These are phyloP conservation scores for Zychaea mexicana DNA, from an alignment of 371 early-diverging fungal species.

Conservation along the genomic window DNA sequence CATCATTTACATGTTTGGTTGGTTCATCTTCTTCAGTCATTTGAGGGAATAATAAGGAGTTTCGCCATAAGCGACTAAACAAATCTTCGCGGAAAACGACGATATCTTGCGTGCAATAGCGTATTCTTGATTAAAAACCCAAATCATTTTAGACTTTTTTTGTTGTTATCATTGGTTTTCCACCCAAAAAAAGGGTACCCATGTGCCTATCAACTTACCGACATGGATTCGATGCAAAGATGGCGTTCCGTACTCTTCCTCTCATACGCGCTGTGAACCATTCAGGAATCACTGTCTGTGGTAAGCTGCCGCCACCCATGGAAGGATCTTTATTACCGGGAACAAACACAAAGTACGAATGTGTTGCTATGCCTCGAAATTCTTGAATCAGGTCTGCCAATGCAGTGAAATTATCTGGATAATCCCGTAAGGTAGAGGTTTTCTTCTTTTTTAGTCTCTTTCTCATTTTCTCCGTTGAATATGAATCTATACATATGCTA, in stretches of 20 bases:
- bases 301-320: conserved; percentile 71
- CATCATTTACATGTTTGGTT: conserved; percentile 57
- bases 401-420: conserved; percentile 62
- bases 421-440: neutral
- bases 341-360: conserved; percentile 82
- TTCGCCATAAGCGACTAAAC: conserved; percentile 73
- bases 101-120: conserved; percentile 85
- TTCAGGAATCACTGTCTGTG: conserved; percentile 77
- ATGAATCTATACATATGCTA: neutral
- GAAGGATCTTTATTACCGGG: conserved; percentile 87
- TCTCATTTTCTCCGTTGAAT: too few species aligned
- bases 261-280: conserved; percentile 63
- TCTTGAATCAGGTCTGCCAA: conserved; percentile 78
- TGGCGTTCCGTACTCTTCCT: conserved; percentile 56
- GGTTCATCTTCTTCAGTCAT: conserved; percentile 50
- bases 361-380: conserved; percentile 66
- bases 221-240: conserved; percentile 85
- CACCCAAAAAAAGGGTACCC: neutral
- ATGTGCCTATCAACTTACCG: conserved; percentile 58
- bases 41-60: conserved; percentile 67
- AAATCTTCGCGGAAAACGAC: conserved; percentile 87
- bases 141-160: too few species aligned
- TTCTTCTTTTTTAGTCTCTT: too few species aligned
- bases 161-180: neutral
- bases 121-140: conserved; percentile 51